Percentiles rank a stretch among this genome's conserved stretches.
Conservation (phyloP, 768 basidiomycete genomes). For the Cyathus striatus region DNA sequence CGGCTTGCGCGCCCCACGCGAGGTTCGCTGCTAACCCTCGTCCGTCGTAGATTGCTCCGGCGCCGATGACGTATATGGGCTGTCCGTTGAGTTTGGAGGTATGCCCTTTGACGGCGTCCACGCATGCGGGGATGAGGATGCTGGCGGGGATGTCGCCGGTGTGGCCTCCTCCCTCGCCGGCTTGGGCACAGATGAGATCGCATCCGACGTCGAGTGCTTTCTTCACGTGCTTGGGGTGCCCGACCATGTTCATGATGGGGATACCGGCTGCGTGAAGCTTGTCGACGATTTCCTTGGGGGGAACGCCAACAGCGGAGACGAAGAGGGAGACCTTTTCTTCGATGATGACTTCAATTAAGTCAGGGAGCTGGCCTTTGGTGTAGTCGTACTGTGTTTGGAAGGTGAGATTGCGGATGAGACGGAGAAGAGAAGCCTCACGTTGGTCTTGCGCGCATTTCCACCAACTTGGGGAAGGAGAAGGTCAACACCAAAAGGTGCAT, state of each 20-base stretch:
- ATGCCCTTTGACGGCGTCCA: conserved; percentile 75
- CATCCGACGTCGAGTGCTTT: conserved; percentile 82
- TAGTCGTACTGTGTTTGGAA: conserved; percentile 61
- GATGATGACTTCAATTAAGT: conserved; percentile 87
- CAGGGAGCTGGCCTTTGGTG: conserved; percentile 79
- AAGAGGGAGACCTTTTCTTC: conserved; percentile 86
- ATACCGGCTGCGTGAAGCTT: conserved; percentile 81
- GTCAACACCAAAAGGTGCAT: conserved; percentile 88
- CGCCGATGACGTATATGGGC: conserved; percentile 85
- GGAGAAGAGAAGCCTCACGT: conserved; percentile 38
- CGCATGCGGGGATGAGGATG: conserved; percentile 87
- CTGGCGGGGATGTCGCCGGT: conserved; percentile 83
- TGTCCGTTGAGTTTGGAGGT: conserved; percentile 77
- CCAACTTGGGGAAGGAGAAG: conserved; percentile 85
- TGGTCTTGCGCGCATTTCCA: conserved; percentile 85
- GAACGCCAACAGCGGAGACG: conserved; percentile 88
- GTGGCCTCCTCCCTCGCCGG: conserved; percentile 86
- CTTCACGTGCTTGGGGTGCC: conserved; percentile 85
- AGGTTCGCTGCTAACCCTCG: conserved; percentile 84
- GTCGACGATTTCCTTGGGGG: conserved; percentile 76
- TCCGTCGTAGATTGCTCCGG: conserved; percentile 89
- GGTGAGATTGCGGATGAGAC: background rate
- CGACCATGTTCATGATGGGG: conserved; percentile 92
- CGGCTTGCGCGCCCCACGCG: conserved; percentile 84
- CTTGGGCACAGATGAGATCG: conserved; percentile 93